These are phyloP conservation scores for Capronia epimyces DNA, from an alignment of 2,329 filamentous ascomycete genomes.

Conservation along the genomic window DNA sequence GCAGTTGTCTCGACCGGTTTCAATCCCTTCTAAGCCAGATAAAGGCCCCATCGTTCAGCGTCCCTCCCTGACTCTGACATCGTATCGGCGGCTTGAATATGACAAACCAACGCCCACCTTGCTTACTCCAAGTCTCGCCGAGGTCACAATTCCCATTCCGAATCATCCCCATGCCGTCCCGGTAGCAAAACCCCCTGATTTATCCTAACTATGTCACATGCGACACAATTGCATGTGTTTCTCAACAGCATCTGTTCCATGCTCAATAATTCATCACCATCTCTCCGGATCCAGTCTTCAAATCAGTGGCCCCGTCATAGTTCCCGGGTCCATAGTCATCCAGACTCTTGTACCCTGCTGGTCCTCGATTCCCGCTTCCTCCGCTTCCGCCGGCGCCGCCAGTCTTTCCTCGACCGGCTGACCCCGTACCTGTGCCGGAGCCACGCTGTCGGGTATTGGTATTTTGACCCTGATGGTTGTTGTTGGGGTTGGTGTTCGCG, in stretches of 20 bases:
- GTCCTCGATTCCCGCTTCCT: slow-evolving; percentile 24
- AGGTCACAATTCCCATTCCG: no score
- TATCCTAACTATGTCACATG: no score
- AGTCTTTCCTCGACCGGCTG: not conserved
- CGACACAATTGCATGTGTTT: no score
- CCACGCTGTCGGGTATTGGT: slow-evolving; percentile 12
- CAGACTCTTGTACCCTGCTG: slow-evolving; percentile 58
- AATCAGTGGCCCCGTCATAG: slow-evolving; percentile 31
- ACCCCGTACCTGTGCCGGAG: not conserved
- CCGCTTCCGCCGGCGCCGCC: slow-evolving; percentile 4
- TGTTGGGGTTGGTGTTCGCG: not conserved
- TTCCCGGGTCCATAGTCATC: slow-evolving; percentile 49
- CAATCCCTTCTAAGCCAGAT: no score
- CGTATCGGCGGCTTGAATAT: no score
- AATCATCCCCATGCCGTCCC: no score
- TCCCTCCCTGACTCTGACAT: no score
- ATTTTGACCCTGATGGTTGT: slow-evolving; percentile 9
- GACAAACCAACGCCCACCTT: no score
- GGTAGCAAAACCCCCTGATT: no score
- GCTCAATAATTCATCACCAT: slow-evolving; percentile 29
- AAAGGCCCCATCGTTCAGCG: no score
- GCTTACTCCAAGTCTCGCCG: no score
- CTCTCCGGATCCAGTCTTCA: slow-evolving; percentile 20
- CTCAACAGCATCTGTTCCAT: not conserved
- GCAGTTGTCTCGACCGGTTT: no score